A percentile compares a stretch with the other conserved stretches of the same genome.
phyloP scores from a whole-genome alignment of 768 basidiomycete species.

The Trametes villosa region DNA sequence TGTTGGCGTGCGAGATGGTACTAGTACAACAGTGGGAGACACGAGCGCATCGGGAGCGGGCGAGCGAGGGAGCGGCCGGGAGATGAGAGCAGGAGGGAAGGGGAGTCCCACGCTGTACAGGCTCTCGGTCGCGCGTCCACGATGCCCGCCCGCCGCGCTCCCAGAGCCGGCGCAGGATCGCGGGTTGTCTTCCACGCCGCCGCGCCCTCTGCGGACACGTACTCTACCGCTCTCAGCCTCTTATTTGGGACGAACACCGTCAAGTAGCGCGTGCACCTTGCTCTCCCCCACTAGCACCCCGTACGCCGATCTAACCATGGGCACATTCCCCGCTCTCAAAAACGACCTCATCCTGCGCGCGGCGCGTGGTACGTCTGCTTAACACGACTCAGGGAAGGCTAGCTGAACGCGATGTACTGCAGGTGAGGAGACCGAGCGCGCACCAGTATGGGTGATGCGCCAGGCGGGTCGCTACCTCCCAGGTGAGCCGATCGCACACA shows the following conservation, averaged over 20 bases:
- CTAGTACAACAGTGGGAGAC: not conserved
- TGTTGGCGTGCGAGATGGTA: constrained; percentile 19
- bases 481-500: constrained; percentile 52
- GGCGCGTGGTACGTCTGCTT: constrained; percentile 63
- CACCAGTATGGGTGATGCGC: constrained; percentile 99
- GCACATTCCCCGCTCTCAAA: constrained; percentile 69
- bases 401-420: not conserved
- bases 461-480: constrained; percentile 96
- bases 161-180: not conserved
- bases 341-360: constrained; percentile 92
- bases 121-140: constrained; percentile 18
- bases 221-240: constrained; percentile 4
- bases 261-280: not conserved
- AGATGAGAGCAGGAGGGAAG: constrained; percentile 23
- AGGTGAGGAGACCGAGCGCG: constrained; percentile 87
- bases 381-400: not conserved
- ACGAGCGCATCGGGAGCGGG: constrained; percentile 8
- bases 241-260: not conserved
- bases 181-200: constrained; percentile 10
- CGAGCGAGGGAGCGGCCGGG: constrained; percentile 10
- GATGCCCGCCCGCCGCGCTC: constrained; percentile 11
- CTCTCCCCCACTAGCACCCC: not conserved
- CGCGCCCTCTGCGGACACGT: constrained; percentile 7
- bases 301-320: constrained; percentile 35
- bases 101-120: constrained; percentile 18